Base-by-base conservation (phyloP, 371 early-diverging fungal genomes). In the Mucor saturninus region DNA sequence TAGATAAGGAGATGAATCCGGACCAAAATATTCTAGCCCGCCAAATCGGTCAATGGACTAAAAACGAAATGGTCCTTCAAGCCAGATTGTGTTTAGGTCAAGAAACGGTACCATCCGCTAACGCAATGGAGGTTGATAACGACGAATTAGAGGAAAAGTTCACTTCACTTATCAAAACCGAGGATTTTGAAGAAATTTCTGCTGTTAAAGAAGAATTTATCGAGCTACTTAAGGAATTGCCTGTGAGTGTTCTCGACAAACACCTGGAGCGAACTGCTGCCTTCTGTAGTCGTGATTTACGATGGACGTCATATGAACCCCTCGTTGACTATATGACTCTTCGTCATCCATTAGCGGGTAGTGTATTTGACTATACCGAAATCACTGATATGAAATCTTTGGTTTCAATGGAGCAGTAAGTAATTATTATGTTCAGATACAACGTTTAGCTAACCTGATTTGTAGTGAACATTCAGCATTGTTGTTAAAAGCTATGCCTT, bases 311-410 rank as follows among this genome's bases (percentile, higher is more conserved):
- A 2, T 75, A 64, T 61, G 76, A 73, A 29, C 76, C 77, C 14
- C 54, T 86, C 3, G 56, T 72, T 4, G 76, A 75, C 2, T 84
- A 81, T 31, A 35, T 86, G 11, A 62, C 53, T 35, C 71, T 64
- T 15, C 74, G 82, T 4, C 75, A 74, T 50, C 86, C 86, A 15
- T 67, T 80, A 54, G 70, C 79, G 26, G 77, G 84, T 10, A 74
- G 72, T 5, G 26, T 86, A 13, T 83, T 81, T 53, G 69, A 56
- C 35, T 69, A 79, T 49, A 31, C 51, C 4, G 71, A 67, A 15
- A 53, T 79, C 3, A 31, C 62, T 4, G 11, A 42, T 15, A 48
- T 68, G 45, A 54, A 60, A 2, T 65, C 65, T 4, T 30, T 72
- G 14, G 43, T 52, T 31, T 56, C 56, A 10, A 56, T 49, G 38